Base-by-base conservation (phyloP, 495 filamentous ascomycete species). In the Neurospora sp. region DNA sequence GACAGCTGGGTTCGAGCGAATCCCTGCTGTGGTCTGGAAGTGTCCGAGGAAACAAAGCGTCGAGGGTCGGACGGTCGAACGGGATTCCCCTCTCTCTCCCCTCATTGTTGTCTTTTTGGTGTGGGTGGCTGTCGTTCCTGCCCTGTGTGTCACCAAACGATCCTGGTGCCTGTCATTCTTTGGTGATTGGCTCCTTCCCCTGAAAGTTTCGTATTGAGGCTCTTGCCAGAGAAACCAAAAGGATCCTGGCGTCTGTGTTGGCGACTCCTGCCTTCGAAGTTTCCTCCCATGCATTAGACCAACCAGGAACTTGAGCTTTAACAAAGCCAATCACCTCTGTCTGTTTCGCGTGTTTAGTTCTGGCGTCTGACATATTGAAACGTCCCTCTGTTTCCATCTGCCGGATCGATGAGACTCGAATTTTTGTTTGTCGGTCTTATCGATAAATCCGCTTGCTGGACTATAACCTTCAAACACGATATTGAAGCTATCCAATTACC, bases 41-140 rank as follows among this genome's bases (percentile, higher is more conserved):
- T 75, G 76, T 74, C 73, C 69, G 73, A 70, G 72, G 75, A 16
- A 16, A 73, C 70, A 38, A 74, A 66, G 69, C 74, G 78, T 77
- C 79, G 54, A 78, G 77, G 79, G 76, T 79, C 75, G 75, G 76
- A 80, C 76, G 78, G 79, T 79, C 78, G 77, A 78, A 72, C 70
- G 74, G 12, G 62, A 72, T 18, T 66, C 39, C 38, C 54, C 54
- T 35, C 54, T 66, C 54, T 35, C 54, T 66, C 39, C 38, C 54
- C 54, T 35, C 54, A 7, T 62, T 27, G 54, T 31, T 5, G 41
- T 42, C 14, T 42, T 54, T 27, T 20, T 46, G 16, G 42, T n/a
- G 46, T 54, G 20, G 49, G 20, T 27, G 49, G 76, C 73, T 74
- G 75, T 77, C 70, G 77, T 78, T 71, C 70, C 72, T 81, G 80